These are phyloP conservation scores for Nannizziopsis arthrosporioides DNA, from an alignment of 2,329 filamentous ascomycete species.

Conservation along the genomic window DNA sequence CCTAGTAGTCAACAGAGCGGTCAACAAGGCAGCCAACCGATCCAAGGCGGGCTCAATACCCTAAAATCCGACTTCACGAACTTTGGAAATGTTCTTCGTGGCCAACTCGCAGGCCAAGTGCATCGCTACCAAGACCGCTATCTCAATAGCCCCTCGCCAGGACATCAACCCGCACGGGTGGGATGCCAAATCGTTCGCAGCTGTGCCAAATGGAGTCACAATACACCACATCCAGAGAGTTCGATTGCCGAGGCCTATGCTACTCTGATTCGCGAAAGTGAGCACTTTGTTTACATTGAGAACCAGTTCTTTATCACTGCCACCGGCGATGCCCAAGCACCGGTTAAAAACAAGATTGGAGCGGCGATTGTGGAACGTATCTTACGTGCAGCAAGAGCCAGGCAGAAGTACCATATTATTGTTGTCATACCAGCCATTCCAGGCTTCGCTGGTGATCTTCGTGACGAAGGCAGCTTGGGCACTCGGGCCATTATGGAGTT, in stretches of 20 bases:
- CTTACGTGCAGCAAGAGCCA: slow-evolving; percentile 66
- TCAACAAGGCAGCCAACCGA: slow-evolving; percentile 3
- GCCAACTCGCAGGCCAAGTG: slow-evolving; percentile 33
- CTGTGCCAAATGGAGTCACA: slow-evolving; percentile 56
- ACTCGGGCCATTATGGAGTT: slow-evolving; percentile 97
- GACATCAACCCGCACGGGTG: slow-evolving; percentile 25
- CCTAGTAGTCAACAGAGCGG: slow-evolving; percentile 27
- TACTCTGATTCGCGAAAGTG: slow-evolving; percentile 63
- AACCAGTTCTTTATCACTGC: slow-evolving; percentile 98
- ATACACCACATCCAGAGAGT: slow-evolving; percentile 48
- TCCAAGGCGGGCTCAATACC: slow-evolving; percentile 22
- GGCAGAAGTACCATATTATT: slow-evolving; percentile 80
- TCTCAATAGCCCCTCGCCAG: slow-evolving; percentile 14
- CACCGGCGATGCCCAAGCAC: slow-evolving; percentile 69
- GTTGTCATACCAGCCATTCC: slow-evolving; percentile 83
- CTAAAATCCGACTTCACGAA: slow-evolving; percentile 30
- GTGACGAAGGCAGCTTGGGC: slow-evolving; percentile 69
- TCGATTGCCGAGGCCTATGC: slow-evolving; percentile 79
- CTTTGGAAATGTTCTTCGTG: slow-evolving; percentile 30
- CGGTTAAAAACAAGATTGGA: slow-evolving; percentile 74
- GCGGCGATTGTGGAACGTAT: slow-evolving; percentile 83
- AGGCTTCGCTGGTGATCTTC: slow-evolving; percentile 83
- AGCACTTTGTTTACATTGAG: slow-evolving; percentile 95
- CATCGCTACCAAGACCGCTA: slow-evolving; percentile 35
- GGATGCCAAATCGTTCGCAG: slow-evolving; percentile 76